Evolutionary conservation across 352 stramenopile genomes (phyloP).

Genomic region (Poterioochromonas sp.): DNA sequence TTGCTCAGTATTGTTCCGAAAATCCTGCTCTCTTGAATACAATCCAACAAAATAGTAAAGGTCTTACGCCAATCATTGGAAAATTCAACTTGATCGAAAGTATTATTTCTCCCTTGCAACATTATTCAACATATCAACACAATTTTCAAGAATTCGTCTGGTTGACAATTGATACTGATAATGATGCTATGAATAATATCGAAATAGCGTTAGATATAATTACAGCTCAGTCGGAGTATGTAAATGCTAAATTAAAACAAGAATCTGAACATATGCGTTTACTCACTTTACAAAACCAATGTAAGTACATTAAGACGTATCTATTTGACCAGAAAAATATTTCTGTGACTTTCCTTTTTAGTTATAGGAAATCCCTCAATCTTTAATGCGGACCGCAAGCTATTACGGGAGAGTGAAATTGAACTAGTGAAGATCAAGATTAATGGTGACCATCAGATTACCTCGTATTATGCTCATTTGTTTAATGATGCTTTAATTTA

Average conservation of each 20-base stretch:
- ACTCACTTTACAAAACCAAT: neutral
- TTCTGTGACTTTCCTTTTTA: neutral
- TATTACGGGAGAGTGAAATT: conserved; percentile 10
- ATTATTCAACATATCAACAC: conserved; percentile 7
- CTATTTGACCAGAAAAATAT: neutral
- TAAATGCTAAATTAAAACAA: conserved; percentile 11
- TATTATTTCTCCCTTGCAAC: neutral
- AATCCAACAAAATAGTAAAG: neutral
- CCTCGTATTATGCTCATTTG: neutral
- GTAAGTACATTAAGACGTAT: neutral
- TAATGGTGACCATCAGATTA: neutral
- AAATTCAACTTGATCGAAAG: neutral
- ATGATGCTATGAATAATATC: neutral
- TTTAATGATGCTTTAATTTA: conserved; percentile 31
- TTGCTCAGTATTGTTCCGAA: conserved; percentile 18
- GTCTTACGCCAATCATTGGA: neutral
- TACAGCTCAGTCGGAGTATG: neutral
- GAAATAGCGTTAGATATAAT: conserved; percentile 1
- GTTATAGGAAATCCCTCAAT: conserved; percentile 21
- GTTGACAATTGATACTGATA: neutral
- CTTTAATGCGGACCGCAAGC: neutral
- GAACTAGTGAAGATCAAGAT: neutral
- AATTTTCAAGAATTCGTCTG: conserved; percentile 16
- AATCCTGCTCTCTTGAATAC: neutral
- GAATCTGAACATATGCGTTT: neutral